Conservation (phyloP, 169 alveolate genomes). For the Plasmodium blacklocki region DNA sequence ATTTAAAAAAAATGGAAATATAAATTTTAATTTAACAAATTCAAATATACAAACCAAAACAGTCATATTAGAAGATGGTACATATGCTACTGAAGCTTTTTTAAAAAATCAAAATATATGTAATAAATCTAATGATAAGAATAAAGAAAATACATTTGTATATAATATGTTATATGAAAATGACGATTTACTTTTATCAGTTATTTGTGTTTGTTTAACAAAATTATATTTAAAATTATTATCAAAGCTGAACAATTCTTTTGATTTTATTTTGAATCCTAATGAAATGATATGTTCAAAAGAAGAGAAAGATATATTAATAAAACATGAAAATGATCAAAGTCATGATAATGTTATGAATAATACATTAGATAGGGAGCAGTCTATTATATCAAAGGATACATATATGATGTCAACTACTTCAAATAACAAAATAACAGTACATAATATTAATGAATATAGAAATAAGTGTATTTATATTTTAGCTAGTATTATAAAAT, state of each 20-base stretch:
- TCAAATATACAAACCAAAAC: conserved; percentile 85
- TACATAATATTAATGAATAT: conserved; percentile 4
- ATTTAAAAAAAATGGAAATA: conserved; percentile 78
- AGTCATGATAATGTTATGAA: neutral
- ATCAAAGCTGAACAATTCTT: conserved; percentile 15
- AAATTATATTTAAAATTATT: conserved; percentile 50
- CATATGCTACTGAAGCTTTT: conserved; percentile 94
- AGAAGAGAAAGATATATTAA: too few species aligned
- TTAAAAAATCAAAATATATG: conserved; percentile 21
- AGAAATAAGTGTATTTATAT: conserved; percentile 52
- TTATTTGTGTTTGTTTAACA: conserved; percentile 61
- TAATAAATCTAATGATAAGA: neutral
- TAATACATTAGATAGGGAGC: neutral
- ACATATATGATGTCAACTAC: neutral
- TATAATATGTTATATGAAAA: conserved; percentile 75
- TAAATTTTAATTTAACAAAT: conserved; percentile 13
- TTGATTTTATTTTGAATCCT: conserved; percentile 12
- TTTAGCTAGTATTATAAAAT: conserved; percentile 42
- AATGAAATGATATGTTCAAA: too few species aligned
- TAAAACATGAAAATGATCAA: too few species aligned
- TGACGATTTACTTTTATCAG: conserved; percentile 76
- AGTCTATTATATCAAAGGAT: neutral
- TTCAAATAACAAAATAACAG: neutral
- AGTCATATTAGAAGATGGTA: conserved; percentile 96
- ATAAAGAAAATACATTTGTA: conserved; percentile 22